Conservation (phyloP, 2,329 filamentous ascomycete genomes). For the Colletotrichum theobromicola region DNA sequence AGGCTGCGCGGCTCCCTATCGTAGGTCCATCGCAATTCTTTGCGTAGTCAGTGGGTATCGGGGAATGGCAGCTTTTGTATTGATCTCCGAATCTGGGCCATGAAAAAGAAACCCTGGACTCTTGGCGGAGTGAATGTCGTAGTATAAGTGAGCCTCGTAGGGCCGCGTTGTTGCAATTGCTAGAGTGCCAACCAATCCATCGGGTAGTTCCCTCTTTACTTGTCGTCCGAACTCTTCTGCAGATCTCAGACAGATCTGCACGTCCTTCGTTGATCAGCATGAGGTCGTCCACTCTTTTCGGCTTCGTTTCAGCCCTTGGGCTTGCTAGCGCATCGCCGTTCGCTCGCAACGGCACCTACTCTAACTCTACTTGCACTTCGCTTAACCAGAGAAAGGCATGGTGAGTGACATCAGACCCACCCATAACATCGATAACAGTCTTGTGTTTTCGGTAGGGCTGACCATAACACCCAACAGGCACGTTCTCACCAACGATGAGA, state of each 20-base stretch:
- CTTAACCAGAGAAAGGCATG: slow-evolving; percentile 6
- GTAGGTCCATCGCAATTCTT: background rate
- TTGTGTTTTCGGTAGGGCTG: background rate
- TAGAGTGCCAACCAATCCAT: background rate
- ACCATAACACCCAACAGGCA: background rate
- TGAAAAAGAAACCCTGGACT: background rate
- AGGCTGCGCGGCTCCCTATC: background rate
- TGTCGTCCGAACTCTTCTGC: background rate
- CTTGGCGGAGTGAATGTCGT: background rate
- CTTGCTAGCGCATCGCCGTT: background rate
- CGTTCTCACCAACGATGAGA: slow-evolving; percentile 1
- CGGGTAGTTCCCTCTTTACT: background rate
- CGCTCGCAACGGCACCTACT: background rate
- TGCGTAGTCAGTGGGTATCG: background rate
- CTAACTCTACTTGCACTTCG: slow-evolving; percentile 3
- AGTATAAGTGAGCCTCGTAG: background rate
- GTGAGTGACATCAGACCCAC: background rate
- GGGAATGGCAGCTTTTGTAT: background rate
- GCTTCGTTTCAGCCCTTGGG: background rate
- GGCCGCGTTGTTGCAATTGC: background rate
- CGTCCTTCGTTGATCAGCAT: background rate
- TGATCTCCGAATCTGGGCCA: background rate
- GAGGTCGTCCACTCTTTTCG: slow-evolving; percentile 5
- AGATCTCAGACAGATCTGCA: background rate
- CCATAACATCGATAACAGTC: background rate